These are phyloP conservation scores for Talaromyces sp. DNA, from an alignment of 2,329 filamentous ascomycete species.

Conservation along the genomic window DNA sequence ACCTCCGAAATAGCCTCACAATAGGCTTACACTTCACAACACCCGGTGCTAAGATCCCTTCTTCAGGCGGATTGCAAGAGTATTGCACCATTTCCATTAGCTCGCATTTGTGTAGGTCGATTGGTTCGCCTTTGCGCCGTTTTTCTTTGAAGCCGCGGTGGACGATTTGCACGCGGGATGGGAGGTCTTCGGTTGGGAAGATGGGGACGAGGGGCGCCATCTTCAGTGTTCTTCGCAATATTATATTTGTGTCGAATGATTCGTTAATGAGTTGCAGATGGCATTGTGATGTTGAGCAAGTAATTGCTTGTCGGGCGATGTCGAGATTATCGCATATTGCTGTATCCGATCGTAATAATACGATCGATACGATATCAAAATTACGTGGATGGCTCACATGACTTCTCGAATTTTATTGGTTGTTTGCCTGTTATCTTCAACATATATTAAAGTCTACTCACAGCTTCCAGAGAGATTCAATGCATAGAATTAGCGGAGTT, in stretches of 20 bases:
- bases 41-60: slow-evolving; percentile 39
- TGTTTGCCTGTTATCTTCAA: too few relatives aligned
- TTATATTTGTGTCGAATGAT: neutral
- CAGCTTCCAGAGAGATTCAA: too few relatives aligned
- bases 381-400: neutral
- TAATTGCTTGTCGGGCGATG: neutral
- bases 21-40: slow-evolving; percentile 56
- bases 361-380: neutral
- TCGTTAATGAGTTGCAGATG: neutral
- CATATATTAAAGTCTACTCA: too few relatives aligned
- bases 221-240: slow-evolving; percentile 3
- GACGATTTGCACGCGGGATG: slow-evolving; percentile 49
- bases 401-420: neutral
- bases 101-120: slow-evolving; percentile 54
- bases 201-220: slow-evolving; percentile 58
- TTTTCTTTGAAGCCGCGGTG: slow-evolving; percentile 47
- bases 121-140: slow-evolving; percentile 49
- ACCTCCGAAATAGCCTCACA: slow-evolving; percentile 58
- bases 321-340: neutral
- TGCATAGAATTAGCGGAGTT: too few relatives aligned
- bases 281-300: neutral
- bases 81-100: slow-evolving; percentile 62
- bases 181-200: slow-evolving; percentile 53
- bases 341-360: neutral
- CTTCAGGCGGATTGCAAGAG: slow-evolving; percentile 54